These are phyloP conservation scores for Acarospora socialis DNA, from an alignment of 2,329 filamentous ascomycete species.

Conservation along the genomic window DNA sequence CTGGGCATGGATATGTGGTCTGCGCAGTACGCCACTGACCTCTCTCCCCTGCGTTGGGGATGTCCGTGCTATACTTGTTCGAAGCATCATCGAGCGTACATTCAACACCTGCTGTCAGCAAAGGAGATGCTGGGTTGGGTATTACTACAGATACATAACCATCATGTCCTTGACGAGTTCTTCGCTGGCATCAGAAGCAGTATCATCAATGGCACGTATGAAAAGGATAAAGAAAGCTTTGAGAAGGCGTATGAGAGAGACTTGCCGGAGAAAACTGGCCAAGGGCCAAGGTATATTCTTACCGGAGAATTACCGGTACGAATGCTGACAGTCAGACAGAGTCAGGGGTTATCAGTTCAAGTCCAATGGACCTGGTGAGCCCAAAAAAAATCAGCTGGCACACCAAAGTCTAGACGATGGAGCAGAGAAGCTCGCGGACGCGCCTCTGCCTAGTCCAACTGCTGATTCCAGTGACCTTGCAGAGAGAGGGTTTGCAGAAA, in stretches of 20 bases:
- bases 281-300: constrained; percentile 49
- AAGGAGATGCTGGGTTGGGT: constrained; percentile 97
- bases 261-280: constrained; percentile 59
- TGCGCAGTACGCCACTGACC: constrained; percentile 42
- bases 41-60: constrained; percentile 44
- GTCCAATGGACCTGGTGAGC: constrained; percentile 46
- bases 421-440: constrained; percentile 33
- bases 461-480: constrained; percentile 38
- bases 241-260: constrained; percentile 52
- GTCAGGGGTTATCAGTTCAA: constrained; percentile 73
- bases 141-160: constrained; percentile 83
- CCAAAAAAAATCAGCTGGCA: constrained; percentile 51
- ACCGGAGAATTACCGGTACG: neutral
- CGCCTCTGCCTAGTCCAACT: constrained; percentile 33
- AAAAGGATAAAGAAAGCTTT: constrained; percentile 45
- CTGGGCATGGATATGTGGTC: constrained; percentile 73
- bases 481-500: constrained; percentile 42
- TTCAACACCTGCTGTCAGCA: constrained; percentile 74
- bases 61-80: constrained; percentile 77
- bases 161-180: constrained; percentile 56
- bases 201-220: constrained; percentile 43
- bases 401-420: constrained; percentile 47
- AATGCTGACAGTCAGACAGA: constrained; percentile 20
- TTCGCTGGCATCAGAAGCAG: constrained; percentile 55
- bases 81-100: constrained; percentile 69